These are phyloP conservation scores for Adansonia rubrostipa DNA, from an alignment of 441 rosid species.

Conservation along the genomic window DNA sequence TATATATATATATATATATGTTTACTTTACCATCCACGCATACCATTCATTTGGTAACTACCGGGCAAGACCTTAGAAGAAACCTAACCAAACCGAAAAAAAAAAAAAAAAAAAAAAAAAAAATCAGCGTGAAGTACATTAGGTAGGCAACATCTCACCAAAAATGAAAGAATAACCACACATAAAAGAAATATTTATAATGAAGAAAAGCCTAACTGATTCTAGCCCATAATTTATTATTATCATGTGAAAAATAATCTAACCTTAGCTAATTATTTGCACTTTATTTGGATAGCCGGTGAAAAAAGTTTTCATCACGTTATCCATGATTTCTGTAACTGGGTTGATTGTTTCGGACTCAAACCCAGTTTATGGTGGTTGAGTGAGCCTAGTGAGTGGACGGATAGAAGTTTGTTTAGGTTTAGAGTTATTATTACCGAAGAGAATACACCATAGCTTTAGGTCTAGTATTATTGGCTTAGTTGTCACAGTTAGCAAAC, in stretches of 20 bases:
- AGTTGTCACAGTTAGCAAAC: neutral
- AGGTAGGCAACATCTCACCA: slow-evolving; percentile 36
- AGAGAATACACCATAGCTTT: neutral
- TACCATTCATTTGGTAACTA: slow-evolving; percentile 32
- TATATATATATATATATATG: neutral
- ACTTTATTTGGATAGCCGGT: neutral
- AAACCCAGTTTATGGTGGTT: neutral
- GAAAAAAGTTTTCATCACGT: neutral
- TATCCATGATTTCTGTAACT: neutral
- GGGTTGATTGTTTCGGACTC: slow-evolving; percentile 10
- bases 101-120: neutral
- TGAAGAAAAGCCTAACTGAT: neutral
- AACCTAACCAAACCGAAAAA: slow-evolving; percentile 29
- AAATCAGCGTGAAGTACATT: slow-evolving; percentile 19
- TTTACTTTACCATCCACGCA: slow-evolving; percentile 3
- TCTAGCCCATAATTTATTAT: neutral
- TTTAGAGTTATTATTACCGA: neutral
- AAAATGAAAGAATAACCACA: slow-evolving; percentile 21
- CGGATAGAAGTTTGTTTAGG: slow-evolving; percentile 14
- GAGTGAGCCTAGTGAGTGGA: slow-evolving; percentile 7
- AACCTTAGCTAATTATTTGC: neutral
- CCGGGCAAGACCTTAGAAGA: slow-evolving; percentile 7
- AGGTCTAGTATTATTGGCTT: neutral
- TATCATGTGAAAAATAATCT: neutral
- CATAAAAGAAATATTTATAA: neutral